These are phyloP conservation scores for Stemphylium vesicarium DNA, from an alignment of 2,329 filamentous ascomycete species.

Conservation along the genomic window DNA sequence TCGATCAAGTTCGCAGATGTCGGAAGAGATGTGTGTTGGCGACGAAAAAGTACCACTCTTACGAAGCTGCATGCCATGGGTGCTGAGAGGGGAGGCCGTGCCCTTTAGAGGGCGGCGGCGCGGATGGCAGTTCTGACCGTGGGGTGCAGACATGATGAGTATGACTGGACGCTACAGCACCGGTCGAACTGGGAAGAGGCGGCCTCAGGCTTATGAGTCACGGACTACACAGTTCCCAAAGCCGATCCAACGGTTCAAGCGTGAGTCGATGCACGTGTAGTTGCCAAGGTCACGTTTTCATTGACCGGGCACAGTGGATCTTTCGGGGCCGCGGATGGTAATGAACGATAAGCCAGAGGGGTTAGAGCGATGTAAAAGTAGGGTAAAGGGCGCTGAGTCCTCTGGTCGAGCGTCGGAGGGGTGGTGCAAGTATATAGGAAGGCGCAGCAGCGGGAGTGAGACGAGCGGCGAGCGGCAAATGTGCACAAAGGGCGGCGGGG, in stretches of 20 bases:
- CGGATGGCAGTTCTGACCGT: constrained; percentile 52
- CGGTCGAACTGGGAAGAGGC: constrained; percentile 31
- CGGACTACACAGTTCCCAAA: constrained; percentile 32
- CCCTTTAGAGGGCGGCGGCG: constrained; percentile 55
- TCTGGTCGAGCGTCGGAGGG: constrained; percentile 29
- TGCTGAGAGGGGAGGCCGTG: constrained; percentile 42
- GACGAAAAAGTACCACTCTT: constrained; percentile 59
- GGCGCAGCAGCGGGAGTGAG: constrained; percentile 42
- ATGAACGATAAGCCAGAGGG: constrained; percentile 16
- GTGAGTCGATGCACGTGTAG: constrained; percentile 27
- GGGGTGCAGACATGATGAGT: constrained; percentile 47
- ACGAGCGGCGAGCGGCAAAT: constrained; percentile 37
- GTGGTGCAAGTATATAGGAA: constrained; percentile 39
- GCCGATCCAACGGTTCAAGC: constrained; percentile 34
- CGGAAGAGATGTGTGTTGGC: constrained; percentile 46
- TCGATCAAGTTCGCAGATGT: constrained; percentile 48
- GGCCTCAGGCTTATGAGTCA: constrained; percentile 48
- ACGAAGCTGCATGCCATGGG: constrained; percentile 54
- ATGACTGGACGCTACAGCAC: constrained; percentile 40
- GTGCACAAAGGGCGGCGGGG: constrained; percentile 34
- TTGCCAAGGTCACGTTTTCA: constrained; percentile 34
- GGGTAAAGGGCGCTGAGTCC: constrained; percentile 40
- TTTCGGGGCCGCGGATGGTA: constrained; percentile 12
- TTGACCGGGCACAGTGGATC: constrained; percentile 23
- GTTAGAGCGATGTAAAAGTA: constrained; percentile 15